These are phyloP conservation scores for Pseudocercospora fuligena DNA, from an alignment of 2,329 filamentous ascomycete species.

Conservation along the genomic window DNA sequence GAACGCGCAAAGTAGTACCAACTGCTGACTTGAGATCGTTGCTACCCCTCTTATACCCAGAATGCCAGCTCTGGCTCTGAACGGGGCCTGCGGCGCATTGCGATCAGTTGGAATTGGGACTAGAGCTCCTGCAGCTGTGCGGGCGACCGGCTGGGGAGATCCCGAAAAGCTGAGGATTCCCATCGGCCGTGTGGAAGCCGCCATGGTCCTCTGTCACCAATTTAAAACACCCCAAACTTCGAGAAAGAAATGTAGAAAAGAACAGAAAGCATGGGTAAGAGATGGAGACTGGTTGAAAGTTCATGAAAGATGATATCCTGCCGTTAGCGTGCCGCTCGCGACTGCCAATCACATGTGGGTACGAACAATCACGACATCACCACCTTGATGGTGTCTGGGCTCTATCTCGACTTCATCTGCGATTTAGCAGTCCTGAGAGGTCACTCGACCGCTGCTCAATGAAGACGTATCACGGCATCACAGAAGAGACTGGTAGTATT, in stretches of 20 bases:
- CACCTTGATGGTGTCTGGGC: neutral
- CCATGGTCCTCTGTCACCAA: neutral
- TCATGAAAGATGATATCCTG: neutral
- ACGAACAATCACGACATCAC: neutral
- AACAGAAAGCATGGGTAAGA: neutral
- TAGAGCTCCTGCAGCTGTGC: neutral
- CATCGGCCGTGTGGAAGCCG: slow-evolving; percentile 17
- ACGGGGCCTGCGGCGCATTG: neutral
- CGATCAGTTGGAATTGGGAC: neutral
- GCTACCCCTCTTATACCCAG: neutral
- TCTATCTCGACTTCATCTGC: neutral
- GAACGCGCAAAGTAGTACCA: neutral
- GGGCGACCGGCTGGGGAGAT: neutral
- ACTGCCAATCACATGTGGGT: neutral
- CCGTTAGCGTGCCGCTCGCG: neutral
- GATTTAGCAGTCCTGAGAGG: too few relatives aligned
- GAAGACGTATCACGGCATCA: too few relatives aligned
- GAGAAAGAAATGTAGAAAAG: neutral
- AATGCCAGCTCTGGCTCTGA: neutral
- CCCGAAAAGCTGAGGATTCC: slow-evolving; percentile 7
- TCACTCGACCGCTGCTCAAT: too few relatives aligned
- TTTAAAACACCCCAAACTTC: neutral
- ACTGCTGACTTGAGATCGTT: neutral
- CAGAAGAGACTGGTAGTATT: too few relatives aligned
- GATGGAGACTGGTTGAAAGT: neutral